Base-by-base conservation (phyloP, 192 early-diverging fungal genomes). In the Coemansia sp. region DNA sequence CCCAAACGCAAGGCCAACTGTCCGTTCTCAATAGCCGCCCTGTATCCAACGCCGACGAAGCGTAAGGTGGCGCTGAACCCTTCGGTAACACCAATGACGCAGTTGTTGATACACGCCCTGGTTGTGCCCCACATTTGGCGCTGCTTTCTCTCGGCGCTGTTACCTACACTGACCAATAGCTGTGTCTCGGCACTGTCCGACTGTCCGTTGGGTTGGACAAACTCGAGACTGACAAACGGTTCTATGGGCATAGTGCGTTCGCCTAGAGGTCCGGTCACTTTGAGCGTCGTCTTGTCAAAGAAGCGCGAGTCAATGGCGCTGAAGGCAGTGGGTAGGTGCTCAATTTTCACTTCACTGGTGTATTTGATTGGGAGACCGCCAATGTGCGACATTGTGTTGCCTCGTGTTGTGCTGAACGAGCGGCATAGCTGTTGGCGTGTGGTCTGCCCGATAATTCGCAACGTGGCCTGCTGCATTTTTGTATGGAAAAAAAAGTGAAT, bases 71-170 rank as follows among this genome's bases (percentile, higher is more conserved):
- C 87, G 6, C 82, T 89, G 78, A 90, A 95, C 5, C 95, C 97
- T 66, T 98, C 96, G 7, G 89, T 88, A 3, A 99, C 97, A 13
- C 97, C 97, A 27, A 81, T 83, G 36, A 99, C 90, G 66, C 92
- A 90, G 76, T 94, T 94, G 52, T 90, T 87, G 38, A 97, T 88
- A 44, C 95, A 80, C n/a, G 93, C 91, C 33, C 95, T 87, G 6
- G 96, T 95, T 3, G 97, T 99, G 52, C 97, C 97, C 97, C 97
- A 99, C 94, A 99, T 97, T 63, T 89, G 82, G 65, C 88, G 73
- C 79, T 99, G 96, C 52, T 89, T 86, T 72, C 91, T 90, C 65
- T 88, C 74, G n/a, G 69, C 65, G 13, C 85, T 75, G 69, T 95
- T 87, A 12, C 73, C 58, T 3, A 98, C 85, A 1, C 41, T 60